Conservation (phyloP, 345 rosid genomes). For the Bruguiera gymnorhiza region DNA sequence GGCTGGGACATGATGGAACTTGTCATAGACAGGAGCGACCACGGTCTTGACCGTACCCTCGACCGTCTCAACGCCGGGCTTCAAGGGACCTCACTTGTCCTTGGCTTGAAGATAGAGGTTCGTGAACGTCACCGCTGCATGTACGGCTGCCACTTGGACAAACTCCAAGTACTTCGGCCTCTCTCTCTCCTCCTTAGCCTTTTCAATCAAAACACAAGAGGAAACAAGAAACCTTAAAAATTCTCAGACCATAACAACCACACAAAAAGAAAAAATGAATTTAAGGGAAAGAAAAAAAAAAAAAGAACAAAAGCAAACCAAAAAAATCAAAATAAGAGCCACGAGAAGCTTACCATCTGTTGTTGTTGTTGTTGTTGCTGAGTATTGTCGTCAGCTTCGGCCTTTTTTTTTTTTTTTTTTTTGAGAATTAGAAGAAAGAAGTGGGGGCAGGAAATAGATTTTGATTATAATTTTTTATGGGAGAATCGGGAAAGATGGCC, state of each 20-base stretch:
- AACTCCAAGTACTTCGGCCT: slow-evolving; percentile 73
- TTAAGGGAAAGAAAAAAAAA: background rate
- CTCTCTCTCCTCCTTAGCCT: slow-evolving; percentile 33
- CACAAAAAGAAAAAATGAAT: background rate
- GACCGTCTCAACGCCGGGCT: slow-evolving; percentile 72
- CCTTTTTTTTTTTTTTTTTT: slow-evolving; percentile 5
- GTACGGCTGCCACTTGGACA: slow-evolving; percentile 68
- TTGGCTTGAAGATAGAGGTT: slow-evolving; percentile 65
- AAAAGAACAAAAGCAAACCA: too few relatives aligned
- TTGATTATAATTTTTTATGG: background rate
- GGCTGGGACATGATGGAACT: slow-evolving; percentile 60
- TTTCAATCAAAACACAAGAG: background rate
- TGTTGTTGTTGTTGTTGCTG: slow-evolving; percentile 17
- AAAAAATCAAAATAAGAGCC: background rate
- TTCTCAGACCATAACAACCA: background rate
- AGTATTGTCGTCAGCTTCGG: slow-evolving; percentile 19
- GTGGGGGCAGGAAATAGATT: background rate
- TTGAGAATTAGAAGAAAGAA: background rate
- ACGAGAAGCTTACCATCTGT: slow-evolving; percentile 8
- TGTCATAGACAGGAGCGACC: slow-evolving; percentile 69
- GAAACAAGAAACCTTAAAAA: background rate
- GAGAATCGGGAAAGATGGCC: background rate
- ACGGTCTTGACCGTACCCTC: slow-evolving; percentile 79
- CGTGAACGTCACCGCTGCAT: slow-evolving; percentile 50
- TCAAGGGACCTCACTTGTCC: slow-evolving; percentile 77